Conservation (phyloP, 805 yeast genomes). For the Yarrowia deformans region DNA sequence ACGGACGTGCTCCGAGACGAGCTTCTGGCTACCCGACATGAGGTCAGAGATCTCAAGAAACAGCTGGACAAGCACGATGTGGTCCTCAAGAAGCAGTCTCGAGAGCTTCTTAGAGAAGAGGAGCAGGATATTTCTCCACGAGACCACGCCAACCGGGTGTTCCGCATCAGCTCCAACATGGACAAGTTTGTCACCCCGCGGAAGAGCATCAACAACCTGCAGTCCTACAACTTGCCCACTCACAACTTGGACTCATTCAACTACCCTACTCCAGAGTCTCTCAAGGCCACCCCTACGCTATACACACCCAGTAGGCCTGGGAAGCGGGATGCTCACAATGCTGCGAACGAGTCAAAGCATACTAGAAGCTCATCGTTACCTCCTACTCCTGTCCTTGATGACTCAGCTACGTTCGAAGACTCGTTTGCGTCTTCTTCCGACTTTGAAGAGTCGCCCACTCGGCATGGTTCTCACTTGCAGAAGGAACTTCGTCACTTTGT, state of each 20-base stretch:
- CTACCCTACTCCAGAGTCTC: constrained; percentile 33
- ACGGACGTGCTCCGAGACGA: constrained; percentile 16
- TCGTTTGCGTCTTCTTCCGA: constrained; percentile 8
- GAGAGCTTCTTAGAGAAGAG: constrained; percentile 14
- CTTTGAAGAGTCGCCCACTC: constrained; percentile 28
- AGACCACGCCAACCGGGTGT: constrained; percentile 9
- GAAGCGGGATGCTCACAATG: neutral
- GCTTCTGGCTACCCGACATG: constrained; percentile 11
- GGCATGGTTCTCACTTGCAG: constrained; percentile 16
- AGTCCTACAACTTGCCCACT: neutral
- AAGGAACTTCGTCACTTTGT: constrained; percentile 35
- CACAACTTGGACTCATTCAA: constrained; percentile 4
- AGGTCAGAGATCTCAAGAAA: constrained; percentile 16
- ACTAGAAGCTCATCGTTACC: constrained; percentile 20
- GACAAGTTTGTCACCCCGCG: constrained; percentile 12
- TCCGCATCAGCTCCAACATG: constrained; percentile 12
- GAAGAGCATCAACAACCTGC: constrained; percentile 18
- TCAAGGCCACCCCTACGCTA: constrained; percentile 7
- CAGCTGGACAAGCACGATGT: constrained; percentile 33
- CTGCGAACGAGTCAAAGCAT: constrained; percentile 3
- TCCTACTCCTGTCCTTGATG: constrained; percentile 25
- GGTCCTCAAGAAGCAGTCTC: constrained; percentile 12
- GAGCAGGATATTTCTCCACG: constrained; percentile 2
- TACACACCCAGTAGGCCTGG: constrained; percentile 24
- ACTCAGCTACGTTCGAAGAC: constrained; percentile 19